Evolutionary conservation across 768 basidiomycete genomes (phyloP), one percentile per base, ranked within the genome.

Genomic region (Pleurotus salmoneostramineus): DNA sequence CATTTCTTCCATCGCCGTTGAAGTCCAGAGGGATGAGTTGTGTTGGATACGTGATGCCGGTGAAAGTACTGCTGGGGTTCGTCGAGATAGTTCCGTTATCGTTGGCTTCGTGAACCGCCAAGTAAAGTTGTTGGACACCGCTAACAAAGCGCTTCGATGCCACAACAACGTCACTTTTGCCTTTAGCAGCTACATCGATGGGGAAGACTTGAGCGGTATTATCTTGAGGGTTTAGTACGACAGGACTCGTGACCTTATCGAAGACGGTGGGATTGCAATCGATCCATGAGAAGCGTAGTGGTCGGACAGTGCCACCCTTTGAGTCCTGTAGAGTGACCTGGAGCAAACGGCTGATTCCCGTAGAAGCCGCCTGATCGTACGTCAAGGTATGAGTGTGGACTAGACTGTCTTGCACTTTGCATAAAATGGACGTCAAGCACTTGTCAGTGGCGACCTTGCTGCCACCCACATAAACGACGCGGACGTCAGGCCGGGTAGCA

Each of bases 231-330:
- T 52, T 27, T 3, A 52, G 12, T 3, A 52, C 50, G 3, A 52
- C 50, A 0, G 50, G 50, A 3, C 5, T 12, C 0, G 6, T 21
- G 50, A 40, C 50, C 15, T 27, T 33, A n/a, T 57, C 40, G 15
- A 60, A 60, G 27, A 60, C 48, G 12, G 59, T 21, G 1, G 56
- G 59, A 31, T 56, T 57, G 7, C 59, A 56, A 21, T 60, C 34
- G 6, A 60, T 56, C 59, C 59, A 60, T 34, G 56, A 48, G 31
- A 60, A 60, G 1, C 35, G 27, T 11, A 60, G 36, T 10, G 59
- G 59, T 2, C 56, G 46, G 5, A 60, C 59, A n/a, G 56, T 35
- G 0, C 47, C 59, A 4, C 59, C 59, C 5, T 32, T 48, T 10
- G 59, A 7, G 15, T 60, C 59, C 15, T 32, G 56, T 3, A 60